Evolutionary conservation across 495 filamentous ascomycete genomes (phyloP), one percentile per base, ranked within the genome.

Genomic region (Aspergillus saccharolyticus): DNA sequence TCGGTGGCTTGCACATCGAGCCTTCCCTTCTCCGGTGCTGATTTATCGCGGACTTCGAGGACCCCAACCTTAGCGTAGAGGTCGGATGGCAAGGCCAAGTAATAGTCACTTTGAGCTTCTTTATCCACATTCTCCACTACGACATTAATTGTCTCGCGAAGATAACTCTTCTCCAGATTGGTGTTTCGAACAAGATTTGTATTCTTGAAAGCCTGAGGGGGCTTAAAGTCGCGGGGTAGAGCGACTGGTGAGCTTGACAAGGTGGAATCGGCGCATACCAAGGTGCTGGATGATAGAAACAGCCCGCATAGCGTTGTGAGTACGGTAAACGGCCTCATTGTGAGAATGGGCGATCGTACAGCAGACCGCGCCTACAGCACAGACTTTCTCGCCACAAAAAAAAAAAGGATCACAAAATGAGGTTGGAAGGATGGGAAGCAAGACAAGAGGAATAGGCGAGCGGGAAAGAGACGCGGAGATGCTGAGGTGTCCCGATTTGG

Each of bases 131-230:
- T 98, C 80, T 98, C 90, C 51, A 97, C 86, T 24, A 96, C 79
- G 9, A 96, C 89, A 76, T 97, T 97, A 80, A 96, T 83, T 14
- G 83, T 88, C 69, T 97, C 91, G 63, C 89, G 87, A 19, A 84
- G 84, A 65, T 93, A 97, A 57, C 84, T 86, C 75, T 96, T 97
- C 67, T 97, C 93, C 54, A 97, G 72, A 65, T 96, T 96, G 63
- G 91, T 86, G 54, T 88, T 86, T 57, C 96, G 89, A 53, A 97
- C 85, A 21, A 97, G 70, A 71, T 97, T 97, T 62, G 81, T 79
- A 72, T 97, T 96, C 71, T 90, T 89, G 74, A 95, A 98, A 45
- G 89, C 88, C 67, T 88, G 88, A 15, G 91, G 85, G 42, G 93
- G 92, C 72, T 83, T 91, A 79, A 96, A 96, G 49, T 80, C 83